These are phyloP conservation scores for Achaetomiella virescens DNA, from an alignment of 495 filamentous ascomycete species.

Conservation along the genomic window DNA sequence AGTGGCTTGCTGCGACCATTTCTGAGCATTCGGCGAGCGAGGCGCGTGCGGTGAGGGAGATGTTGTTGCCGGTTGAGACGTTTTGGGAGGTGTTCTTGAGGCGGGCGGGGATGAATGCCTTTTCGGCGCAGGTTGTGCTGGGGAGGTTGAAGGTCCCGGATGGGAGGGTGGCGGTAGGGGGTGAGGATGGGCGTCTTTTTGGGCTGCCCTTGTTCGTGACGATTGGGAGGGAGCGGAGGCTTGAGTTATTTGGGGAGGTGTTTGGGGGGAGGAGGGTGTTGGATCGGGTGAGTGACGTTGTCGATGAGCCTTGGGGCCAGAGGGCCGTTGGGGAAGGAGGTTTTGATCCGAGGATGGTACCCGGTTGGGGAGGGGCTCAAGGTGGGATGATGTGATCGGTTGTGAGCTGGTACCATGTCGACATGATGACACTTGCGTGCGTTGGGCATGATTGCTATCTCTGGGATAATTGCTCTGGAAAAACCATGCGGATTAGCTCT, in stretches of 20 bases:
- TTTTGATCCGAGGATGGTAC: not conserved
- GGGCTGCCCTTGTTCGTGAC: constrained; percentile 53
- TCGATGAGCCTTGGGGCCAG: constrained; percentile 33
- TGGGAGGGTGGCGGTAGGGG: constrained; percentile 14
- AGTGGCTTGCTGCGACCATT: constrained; percentile 51
- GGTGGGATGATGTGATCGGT: not conserved
- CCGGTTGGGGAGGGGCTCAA: not conserved
- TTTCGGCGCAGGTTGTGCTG: constrained; percentile 67
- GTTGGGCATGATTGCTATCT: constrained; percentile 4
- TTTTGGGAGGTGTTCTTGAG: constrained; percentile 70
- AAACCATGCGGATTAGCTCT: not conserved
- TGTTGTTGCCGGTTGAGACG: constrained; percentile 47
- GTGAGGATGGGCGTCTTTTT: constrained; percentile 18
- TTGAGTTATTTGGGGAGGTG: constrained; percentile 37
- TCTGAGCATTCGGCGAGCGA: constrained; percentile 30
- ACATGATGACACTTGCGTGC: not conserved
- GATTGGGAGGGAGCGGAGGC: constrained; percentile 47
- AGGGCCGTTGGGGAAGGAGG: not conserved
- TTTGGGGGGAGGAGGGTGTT: constrained; percentile 51
- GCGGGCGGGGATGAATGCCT: constrained; percentile 70
- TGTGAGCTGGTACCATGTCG: not conserved
- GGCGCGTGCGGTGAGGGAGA: constrained; percentile 17
- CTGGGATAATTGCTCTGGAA: not conserved
- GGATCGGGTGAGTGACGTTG: constrained; percentile 38
- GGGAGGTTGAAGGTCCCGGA: constrained; percentile 40